These are phyloP conservation scores for Penicillium verhagenii DNA, from an alignment of 495 filamentous ascomycete genomes.

Conservation along the genomic window DNA sequence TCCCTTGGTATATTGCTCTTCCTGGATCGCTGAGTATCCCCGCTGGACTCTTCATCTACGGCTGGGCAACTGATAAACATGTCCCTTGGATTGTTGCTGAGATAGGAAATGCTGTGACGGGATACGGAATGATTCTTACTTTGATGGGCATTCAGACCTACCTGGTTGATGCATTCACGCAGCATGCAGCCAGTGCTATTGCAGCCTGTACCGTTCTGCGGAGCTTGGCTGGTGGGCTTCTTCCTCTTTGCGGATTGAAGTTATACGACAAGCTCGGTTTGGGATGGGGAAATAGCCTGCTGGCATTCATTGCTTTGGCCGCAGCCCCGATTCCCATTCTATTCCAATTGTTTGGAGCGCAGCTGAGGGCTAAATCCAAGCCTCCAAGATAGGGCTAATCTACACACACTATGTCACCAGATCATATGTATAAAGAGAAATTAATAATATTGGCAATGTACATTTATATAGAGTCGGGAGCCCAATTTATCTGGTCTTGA, in stretches of 20 bases:
- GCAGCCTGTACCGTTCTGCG: constrained; percentile 31
- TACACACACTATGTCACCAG: not conserved
- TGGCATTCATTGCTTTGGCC: constrained; percentile 22
- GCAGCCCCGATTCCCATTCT: not conserved
- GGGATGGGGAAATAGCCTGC: constrained; percentile 41
- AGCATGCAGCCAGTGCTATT: constrained; percentile 50
- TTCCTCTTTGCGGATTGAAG: constrained; percentile 36
- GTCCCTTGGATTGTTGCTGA: constrained; percentile 37
- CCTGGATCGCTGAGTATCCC: constrained; percentile 71
- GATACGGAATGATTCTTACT: constrained; percentile 24
- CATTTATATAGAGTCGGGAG: not conserved
- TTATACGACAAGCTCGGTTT: constrained; percentile 37
- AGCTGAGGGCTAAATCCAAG: constrained; percentile 1
- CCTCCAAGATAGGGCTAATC: not conserved
- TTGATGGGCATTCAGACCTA: constrained; percentile 53
- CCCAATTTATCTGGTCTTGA: constrained; percentile 5
- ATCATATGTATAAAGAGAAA: not conserved
- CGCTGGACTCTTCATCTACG: constrained; percentile 62
- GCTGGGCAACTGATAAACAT: constrained; percentile 45
- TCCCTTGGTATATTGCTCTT: constrained; percentile 37
- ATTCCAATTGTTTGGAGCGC: constrained; percentile 1
- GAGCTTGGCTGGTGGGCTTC: constrained; percentile 39
- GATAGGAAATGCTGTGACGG: constrained; percentile 28
- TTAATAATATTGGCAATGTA: not conserved
- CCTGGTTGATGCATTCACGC: constrained; percentile 58